Conservation (phyloP, 2,329 filamentous ascomycete genomes). For the Huntiella moniliformis region DNA sequence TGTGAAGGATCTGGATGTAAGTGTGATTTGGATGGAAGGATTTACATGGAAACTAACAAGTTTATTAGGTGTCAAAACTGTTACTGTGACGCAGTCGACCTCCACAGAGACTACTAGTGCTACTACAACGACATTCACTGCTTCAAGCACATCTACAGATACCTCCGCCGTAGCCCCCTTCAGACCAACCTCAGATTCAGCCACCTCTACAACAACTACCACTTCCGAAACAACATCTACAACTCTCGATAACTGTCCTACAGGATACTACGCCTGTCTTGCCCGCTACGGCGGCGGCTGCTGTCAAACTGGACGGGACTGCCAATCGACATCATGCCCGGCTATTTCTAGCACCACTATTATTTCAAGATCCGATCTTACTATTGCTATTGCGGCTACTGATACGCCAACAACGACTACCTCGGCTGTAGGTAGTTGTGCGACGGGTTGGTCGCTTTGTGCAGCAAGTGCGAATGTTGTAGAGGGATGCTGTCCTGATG, state of each 20-base stretch:
- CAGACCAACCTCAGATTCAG: constrained; percentile 17
- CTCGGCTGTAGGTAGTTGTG: constrained; percentile 36
- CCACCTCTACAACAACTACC: constrained; percentile 20
- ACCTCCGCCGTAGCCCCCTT: constrained; percentile 17
- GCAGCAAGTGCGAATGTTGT: constrained; percentile 35
- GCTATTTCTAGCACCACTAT: constrained; percentile 40
- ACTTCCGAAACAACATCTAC: constrained; percentile 22
- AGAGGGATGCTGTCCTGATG: constrained; percentile 68
- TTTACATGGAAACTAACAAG: neutral
- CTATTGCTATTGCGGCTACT: constrained; percentile 45
- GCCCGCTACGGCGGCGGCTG: constrained; percentile 70
- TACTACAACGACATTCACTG: constrained; percentile 23
- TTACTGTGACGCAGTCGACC: constrained; percentile 9
- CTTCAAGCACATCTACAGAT: constrained; percentile 23
- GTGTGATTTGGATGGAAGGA: constrained; percentile 16
- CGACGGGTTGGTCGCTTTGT: constrained; percentile 63
- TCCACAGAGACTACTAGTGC: constrained; percentile 12
- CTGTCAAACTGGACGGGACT: constrained; percentile 74
- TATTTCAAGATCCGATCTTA: constrained; percentile 42
- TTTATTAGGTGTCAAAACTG: constrained; percentile 7
- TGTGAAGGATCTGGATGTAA: constrained; percentile 55
- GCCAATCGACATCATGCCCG: constrained; percentile 63
- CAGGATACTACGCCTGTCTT: constrained; percentile 78
- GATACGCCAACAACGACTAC: constrained; percentile 26
- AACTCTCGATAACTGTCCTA: constrained; percentile 43